A percentile compares a stretch with the other conserved stretches of the same genome.
These are phyloP conservation scores for Sophora flavescens DNA, from an alignment of 306 rosid genomes.

Conservation along the genomic window DNA sequence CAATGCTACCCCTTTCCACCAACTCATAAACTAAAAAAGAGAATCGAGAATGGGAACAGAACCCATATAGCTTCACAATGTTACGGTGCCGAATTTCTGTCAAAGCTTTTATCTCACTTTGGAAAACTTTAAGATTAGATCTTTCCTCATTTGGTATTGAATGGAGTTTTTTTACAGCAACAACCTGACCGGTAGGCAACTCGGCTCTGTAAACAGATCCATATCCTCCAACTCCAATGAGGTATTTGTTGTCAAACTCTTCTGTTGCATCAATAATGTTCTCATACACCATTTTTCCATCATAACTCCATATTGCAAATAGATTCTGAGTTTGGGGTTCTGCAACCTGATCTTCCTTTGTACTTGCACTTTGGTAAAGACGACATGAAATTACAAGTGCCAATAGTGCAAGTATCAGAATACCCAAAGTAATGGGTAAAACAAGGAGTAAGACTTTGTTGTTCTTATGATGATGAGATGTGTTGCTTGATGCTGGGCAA, in stretches of 20 bases:
- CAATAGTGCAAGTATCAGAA: neutral
- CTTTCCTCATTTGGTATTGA: neutral
- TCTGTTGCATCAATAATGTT: conserved; percentile 35
- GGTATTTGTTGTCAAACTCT: conserved; percentile 5
- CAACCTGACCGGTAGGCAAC: conserved; percentile 9
- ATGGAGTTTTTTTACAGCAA: conserved; percentile 46
- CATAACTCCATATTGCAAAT: conserved; percentile 42
- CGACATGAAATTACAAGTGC: neutral
- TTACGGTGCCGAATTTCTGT: conserved; percentile 41
- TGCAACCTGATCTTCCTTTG: neutral
- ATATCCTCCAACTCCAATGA: conserved; percentile 20
- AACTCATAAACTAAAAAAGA: conserved; percentile 39
- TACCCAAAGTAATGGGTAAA: conserved; percentile 6
- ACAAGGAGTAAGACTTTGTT: conserved; percentile 5
- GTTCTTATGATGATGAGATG: neutral
- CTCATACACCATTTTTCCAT: conserved; percentile 21
- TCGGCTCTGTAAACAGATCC: conserved; percentile 39
- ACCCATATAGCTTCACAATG: conserved; percentile 30
- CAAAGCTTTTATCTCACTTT: conserved; percentile 30
- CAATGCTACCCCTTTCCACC: conserved; percentile 26
- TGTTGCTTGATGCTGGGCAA: conserved; percentile 7
- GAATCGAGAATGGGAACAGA: neutral
- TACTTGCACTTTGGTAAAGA: neutral
- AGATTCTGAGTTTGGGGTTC: neutral
- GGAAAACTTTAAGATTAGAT: neutral